Conservation (phyloP, 805 yeast genomes). For the Zygotorulaspora sp. region DNA sequence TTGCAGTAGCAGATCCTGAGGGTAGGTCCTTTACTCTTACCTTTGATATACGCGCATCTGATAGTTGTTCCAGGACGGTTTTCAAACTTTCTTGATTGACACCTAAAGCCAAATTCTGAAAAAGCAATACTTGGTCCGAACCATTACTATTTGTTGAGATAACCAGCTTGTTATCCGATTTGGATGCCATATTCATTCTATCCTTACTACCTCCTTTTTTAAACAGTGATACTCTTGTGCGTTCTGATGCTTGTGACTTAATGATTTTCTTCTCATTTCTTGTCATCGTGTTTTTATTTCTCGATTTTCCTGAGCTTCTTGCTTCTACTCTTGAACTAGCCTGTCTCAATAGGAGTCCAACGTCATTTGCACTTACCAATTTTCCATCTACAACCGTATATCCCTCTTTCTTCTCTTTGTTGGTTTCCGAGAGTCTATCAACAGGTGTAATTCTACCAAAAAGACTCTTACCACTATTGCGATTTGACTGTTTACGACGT, state of each 20-base stretch:
- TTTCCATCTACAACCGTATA: slow-evolving; percentile 28
- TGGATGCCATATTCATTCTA: background rate
- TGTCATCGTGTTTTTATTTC: background rate
- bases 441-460: slow-evolving; percentile 15
- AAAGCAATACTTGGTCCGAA: slow-evolving; percentile 16
- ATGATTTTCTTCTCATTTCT: background rate
- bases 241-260: background rate
- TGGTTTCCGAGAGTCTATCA: slow-evolving; percentile 4
- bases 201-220: background rate
- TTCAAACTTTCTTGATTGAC: slow-evolving; percentile 25
- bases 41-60: slow-evolving; percentile 18
- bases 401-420: slow-evolving; percentile 14
- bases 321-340: slow-evolving; percentile 14
- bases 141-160: slow-evolving; percentile 21
- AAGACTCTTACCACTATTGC: slow-evolving; percentile 12
- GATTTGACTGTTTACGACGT: slow-evolving; percentile 5
- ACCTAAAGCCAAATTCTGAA: slow-evolving; percentile 30
- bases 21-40: slow-evolving; percentile 36
- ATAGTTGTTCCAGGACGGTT: slow-evolving; percentile 21
- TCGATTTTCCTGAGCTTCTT: slow-evolving; percentile 5
- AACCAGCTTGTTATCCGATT: slow-evolving; percentile 16
- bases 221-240: background rate
- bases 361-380: slow-evolving; percentile 27
- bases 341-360: slow-evolving; percentile 22
- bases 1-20: slow-evolving; percentile 40